Conservation (phyloP, 805 yeast species). For the Candida arabinofermentans region DNA sequence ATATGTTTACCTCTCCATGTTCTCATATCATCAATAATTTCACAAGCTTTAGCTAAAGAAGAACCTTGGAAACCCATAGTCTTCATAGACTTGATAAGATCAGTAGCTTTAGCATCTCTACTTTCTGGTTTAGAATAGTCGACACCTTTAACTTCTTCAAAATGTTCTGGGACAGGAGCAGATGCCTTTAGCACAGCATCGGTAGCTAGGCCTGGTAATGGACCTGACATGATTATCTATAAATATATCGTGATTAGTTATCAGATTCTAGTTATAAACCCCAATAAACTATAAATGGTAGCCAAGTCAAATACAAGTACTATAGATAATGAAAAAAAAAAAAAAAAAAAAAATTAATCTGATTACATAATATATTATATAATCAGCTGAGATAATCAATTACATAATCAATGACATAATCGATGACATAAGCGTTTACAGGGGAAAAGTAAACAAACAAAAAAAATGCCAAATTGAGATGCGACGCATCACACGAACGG, state of each 20-base stretch:
- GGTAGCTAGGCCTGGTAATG: constrained; percentile 67
- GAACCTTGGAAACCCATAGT: constrained; percentile 98
- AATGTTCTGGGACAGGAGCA: constrained; percentile 78
- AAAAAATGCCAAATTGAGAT: not conserved
- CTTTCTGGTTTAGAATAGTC: constrained; percentile 82
- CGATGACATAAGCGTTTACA: too few species aligned
- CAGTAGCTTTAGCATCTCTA: constrained; percentile 72
- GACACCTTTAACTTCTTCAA: constrained; percentile 78
- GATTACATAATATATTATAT: not conserved
- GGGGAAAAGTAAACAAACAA: constrained; percentile 1
- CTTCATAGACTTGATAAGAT: constrained; percentile 77
- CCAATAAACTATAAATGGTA: too few species aligned
- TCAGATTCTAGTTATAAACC: too few species aligned
- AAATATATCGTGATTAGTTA: too few species aligned
- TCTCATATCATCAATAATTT: constrained; percentile 90
- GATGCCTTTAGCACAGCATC: constrained; percentile 91
- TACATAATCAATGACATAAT: not conserved
- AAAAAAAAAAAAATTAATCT: not conserved
- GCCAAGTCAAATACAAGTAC: too few species aligned
- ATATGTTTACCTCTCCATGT: constrained; percentile 83
- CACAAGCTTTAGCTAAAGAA: constrained; percentile 82
- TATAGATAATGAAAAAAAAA: not conserved
- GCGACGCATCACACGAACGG: not conserved
- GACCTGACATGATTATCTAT: constrained; percentile 16
- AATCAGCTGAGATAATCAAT: not conserved